phyloP scores from a whole-genome alignment of 306 rosid genomes.

The Quercus gilva region DNA sequence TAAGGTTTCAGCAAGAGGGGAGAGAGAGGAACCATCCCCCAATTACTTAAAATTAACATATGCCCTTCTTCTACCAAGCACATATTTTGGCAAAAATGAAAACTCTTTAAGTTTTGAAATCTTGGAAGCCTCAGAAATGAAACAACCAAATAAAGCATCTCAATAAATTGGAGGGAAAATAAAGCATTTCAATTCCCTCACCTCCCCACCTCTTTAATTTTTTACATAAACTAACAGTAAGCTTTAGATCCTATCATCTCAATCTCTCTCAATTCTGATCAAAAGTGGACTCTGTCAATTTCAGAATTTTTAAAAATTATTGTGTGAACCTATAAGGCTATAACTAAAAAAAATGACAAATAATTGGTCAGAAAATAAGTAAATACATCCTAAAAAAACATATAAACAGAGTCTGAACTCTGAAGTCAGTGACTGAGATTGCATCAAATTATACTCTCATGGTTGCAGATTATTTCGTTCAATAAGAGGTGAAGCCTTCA shows the following conservation, averaged over 20 bases:
- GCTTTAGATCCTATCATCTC: neutral
- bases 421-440: neutral
- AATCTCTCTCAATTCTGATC: neutral
- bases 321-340: neutral
- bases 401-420: neutral
- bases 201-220: neutral
- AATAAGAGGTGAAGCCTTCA: neutral
- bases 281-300: neutral
- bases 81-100: neutral
- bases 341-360: neutral
- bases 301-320: neutral
- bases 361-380: neutral
- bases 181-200: neutral
- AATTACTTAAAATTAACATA: neutral
- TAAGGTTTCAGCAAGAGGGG: constrained; percentile 16
- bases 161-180: neutral
- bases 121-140: neutral
- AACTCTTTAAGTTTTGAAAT: neutral
- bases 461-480: neutral
- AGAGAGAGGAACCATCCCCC: neutral
- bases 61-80: neutral
- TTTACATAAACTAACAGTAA: neutral
- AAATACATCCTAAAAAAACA: neutral
- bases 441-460: neutral
- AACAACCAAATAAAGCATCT: neutral